Base-by-base conservation (phyloP, 2,329 filamentous ascomycete species). In the Hirsutella thompsonii region DNA sequence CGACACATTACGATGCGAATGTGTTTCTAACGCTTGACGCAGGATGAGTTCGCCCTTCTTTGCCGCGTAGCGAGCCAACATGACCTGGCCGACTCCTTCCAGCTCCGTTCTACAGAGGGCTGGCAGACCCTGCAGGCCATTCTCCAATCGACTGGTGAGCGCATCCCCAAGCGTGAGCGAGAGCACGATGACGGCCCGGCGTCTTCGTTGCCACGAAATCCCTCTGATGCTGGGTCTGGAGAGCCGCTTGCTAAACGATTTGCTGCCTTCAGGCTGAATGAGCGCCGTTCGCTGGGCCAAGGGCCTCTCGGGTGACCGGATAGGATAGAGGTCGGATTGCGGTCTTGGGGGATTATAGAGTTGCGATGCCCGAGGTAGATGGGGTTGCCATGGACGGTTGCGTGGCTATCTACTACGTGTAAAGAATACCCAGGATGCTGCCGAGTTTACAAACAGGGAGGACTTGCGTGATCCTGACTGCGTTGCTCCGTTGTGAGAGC, bases 111-210 rank as follows among this genome's bases (percentile, higher is more conserved):
- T 53, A 89, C 83, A 53, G 75, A 82, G 57, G 92, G 92, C 56
- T 98, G 92, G 92, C 84, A 89, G 62, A 96, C 87, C 44, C 73
- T 98, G 57, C 74, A 90, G 65, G 82, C 84, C 62, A 94, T 98
- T 61, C 76, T 96, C 67, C 79, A 92, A 79, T 84, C 88, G 78
- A 88, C 86, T 75, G 87, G 89, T 94, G 89, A 94, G 84, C 82
- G 82, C 78, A 78, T 82, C 76, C 81, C 80, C 64, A 93, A 92
- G 74, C 83, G 77, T 58, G 63, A 58, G 57, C 66, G 65, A 55
- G 59, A 61, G 50, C 54, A 57, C 54, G 59, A 58, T 57, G 62
- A 49, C 49, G 51, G 49, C 51, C 47, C 49, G 44, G 48, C 50
- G 38, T 45, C 46, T 26, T 32, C 20, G 14, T 26, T 16, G 36